Evolutionary conservation across 805 yeast genomes (phyloP), one percentile per base, ranked within the genome.

Genomic region (Candida anglica): DNA sequence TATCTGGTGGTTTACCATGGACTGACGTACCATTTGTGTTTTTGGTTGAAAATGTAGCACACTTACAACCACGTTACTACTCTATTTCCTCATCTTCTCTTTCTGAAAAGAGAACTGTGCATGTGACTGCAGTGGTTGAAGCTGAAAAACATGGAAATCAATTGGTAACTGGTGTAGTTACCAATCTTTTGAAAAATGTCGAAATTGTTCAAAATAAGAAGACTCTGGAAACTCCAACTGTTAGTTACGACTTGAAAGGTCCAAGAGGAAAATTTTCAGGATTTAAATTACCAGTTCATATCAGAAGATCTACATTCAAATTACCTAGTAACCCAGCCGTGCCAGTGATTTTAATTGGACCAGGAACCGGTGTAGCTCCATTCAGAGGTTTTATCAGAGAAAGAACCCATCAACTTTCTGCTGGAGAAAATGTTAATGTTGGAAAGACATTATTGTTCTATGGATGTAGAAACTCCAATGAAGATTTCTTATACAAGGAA

Each of bases 331-430:
- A 86, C 53, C 82, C 94, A 20, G 60, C 75, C 3, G 77, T 81
- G 20, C 97, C 98, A 13, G 73, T 91, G 15, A 87, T 91, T 49
- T 77, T 89, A 83, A 74, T 91, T 52, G 98, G 98, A 19, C 98
- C 98, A 29, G 98, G 98, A 44, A 93, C 98, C 3, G 98, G 98
- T 59, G 91, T 91, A 32, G 98, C 98, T 7, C 98, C 98, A 41
- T 86, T 93, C 70, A 81, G 98, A 66, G 98, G 95, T 3, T 91
- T 91, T 47, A 62, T 91, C 23, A 80, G 94, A 66, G 98, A 91
- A 56, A 81, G 89, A 51, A 84, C 80, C n/a, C 44, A 77, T 60
- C 34, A 74, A 68, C 40, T 51, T 30, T 46, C 52, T 23, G 48
- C 47, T 41, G 26, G 44, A 38, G 28, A 31, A 13, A 41, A 33